Conservation (phyloP, 2,329 filamentous ascomycete species). For the Microdochium trichocladiopsis region DNA sequence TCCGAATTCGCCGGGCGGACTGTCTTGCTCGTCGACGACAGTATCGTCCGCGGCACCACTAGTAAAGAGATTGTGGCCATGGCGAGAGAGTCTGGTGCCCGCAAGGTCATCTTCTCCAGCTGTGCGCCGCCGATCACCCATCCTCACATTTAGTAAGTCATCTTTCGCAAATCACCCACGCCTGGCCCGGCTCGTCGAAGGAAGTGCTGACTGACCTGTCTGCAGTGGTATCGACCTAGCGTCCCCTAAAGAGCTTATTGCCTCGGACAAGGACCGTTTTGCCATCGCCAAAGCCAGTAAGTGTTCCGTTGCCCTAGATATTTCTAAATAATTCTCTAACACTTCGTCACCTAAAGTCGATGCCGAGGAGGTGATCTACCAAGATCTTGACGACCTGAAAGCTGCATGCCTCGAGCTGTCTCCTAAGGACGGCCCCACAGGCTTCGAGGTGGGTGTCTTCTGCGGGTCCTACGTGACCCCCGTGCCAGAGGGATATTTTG, state of each 20-base stretch:
- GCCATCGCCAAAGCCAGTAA: slow-evolving; percentile 40
- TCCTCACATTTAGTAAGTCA: slow-evolving; percentile 68
- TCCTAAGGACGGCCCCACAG: slow-evolving; percentile 44
- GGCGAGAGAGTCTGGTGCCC: slow-evolving; percentile 77
- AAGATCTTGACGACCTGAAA: slow-evolving; percentile 72
- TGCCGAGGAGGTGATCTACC: slow-evolving; percentile 54
- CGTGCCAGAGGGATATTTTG: slow-evolving; percentile 74
- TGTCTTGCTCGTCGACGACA: slow-evolving; percentile 83
- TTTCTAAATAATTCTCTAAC: not conserved
- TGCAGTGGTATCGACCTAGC: slow-evolving; percentile 55
- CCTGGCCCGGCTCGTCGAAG: not conserved
- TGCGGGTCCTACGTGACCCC: slow-evolving; percentile 80
- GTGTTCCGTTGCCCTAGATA: not conserved
- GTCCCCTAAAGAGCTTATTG: slow-evolving; percentile 63
- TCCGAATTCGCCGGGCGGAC: slow-evolving; percentile 77
- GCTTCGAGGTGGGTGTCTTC: slow-evolving; percentile 91
- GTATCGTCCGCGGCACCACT: slow-evolving; percentile 81
- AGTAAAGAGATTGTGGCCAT: slow-evolving; percentile 73
- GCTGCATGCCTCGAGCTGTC: slow-evolving; percentile 69
- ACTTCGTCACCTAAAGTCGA: slow-evolving; percentile 42
- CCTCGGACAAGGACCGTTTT: slow-evolving; percentile 54
- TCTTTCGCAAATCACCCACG: not conserved
- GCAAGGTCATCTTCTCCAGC: slow-evolving; percentile 74
- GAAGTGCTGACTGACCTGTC: not conserved
- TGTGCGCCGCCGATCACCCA: slow-evolving; percentile 79